phyloP scores from a whole-genome alignment of 352 stramenopile genomes.

The Pythium sp. region DNA sequence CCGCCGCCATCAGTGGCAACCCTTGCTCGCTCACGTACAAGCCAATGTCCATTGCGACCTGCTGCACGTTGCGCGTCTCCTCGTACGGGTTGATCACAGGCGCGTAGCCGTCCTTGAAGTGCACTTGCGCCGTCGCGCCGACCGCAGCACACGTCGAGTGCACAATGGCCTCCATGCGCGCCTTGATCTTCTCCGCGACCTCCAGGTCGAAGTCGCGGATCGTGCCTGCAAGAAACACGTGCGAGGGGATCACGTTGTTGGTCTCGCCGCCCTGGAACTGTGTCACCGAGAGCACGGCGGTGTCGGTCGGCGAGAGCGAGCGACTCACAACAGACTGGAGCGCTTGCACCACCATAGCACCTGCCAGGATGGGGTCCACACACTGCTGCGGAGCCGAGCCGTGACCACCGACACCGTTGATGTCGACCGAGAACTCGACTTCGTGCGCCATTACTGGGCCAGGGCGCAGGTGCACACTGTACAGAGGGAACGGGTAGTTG shows the following conservation, averaged over 20 bases:
- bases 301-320: conserved; percentile 88
- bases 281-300: conserved; percentile 90
- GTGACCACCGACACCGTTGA: conserved; percentile 92
- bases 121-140: conserved; percentile 64
- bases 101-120: conserved; percentile 70
- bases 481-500: conserved; percentile 86
- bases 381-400: conserved; percentile 91
- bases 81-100: conserved; percentile 78
- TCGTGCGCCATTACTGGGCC: conserved; percentile 91
- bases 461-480: conserved; percentile 83
- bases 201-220: conserved; percentile 91
- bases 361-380: conserved; percentile 91
- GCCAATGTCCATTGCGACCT: conserved; percentile 66
- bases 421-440: conserved; percentile 91
- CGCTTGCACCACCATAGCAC: conserved; percentile 87
- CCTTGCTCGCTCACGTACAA: conserved; percentile 78
- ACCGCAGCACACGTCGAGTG: conserved; percentile 80
- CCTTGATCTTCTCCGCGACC: conserved; percentile 77
- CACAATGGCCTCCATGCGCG: conserved; percentile 83
- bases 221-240: conserved; percentile 85
- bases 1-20: conserved; percentile 90
- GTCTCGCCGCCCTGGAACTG: conserved; percentile 90
- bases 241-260: conserved; percentile 94
- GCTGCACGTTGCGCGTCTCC: conserved; percentile 75
- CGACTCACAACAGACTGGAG: conserved; percentile 93